A percentile compares a stretch with the other conserved stretches of the same genome.
These are phyloP conservation scores for Carnegiea gigantea DNA, from an alignment of 179 eudicot genomes.

Conservation along the genomic window DNA sequence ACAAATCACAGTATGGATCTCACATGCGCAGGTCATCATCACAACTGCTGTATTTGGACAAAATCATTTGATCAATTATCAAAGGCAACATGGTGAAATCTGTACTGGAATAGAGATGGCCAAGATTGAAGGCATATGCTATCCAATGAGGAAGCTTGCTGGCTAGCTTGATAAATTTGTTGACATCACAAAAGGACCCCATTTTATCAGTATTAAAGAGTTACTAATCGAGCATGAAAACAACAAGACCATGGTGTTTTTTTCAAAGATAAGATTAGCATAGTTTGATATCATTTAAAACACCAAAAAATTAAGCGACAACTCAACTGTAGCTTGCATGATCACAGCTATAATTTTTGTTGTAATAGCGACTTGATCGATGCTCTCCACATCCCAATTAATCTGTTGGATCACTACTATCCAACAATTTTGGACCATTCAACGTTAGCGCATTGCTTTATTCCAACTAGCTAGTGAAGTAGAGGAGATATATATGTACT, in stretches of 20 bases:
- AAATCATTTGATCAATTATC: not conserved
- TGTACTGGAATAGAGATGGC: not conserved
- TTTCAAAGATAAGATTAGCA: conserved; percentile 8
- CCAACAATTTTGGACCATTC: conserved; percentile 20
- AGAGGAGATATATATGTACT: not conserved
- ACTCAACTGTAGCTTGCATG: conserved; percentile 15
- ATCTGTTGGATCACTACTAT: conserved; percentile 16
- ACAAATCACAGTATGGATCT: too few relatives aligned
- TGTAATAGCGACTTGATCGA: too few relatives aligned
- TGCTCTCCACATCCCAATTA: not conserved
- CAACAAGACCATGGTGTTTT: conserved; percentile 16
- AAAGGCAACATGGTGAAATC: conserved; percentile 10
- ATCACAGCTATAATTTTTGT: too few relatives aligned
- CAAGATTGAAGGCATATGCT: not conserved
- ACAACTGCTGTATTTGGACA: not conserved
- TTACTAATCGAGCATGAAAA: not conserved
- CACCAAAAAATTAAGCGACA: conserved; percentile 25
- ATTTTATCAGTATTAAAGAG: conserved; percentile 4
- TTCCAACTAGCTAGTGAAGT: not conserved
- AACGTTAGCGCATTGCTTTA: not conserved
- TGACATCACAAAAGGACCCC: conserved; percentile 15
- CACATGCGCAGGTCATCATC: not conserved
- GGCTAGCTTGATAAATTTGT: too few relatives aligned
- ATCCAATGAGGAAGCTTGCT: too few relatives aligned
- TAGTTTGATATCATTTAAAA: not conserved